Percentiles rank a stretch among this genome's conserved stretches.
Evolutionary conservation across 2,329 filamentous ascomycete species (phyloP).

Genomic region (Fusarium oxysporum): DNA sequence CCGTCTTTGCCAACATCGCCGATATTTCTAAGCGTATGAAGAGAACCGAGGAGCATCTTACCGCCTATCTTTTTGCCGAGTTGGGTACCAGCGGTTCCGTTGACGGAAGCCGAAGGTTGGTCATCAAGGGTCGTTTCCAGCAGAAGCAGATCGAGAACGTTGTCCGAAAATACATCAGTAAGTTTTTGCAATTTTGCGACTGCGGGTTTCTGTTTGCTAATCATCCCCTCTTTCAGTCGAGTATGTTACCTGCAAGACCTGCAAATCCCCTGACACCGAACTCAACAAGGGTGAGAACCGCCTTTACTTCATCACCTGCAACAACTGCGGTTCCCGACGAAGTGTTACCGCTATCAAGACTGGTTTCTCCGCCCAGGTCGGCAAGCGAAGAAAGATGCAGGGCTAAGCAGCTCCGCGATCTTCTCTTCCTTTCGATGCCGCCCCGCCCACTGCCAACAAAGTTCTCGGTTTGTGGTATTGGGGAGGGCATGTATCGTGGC

Average conservation of each 20-base stretch:
- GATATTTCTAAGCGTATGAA: slow-evolving; percentile 99
- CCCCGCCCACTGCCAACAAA: slow-evolving; percentile 6
- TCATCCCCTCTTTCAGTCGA: slow-evolving; percentile 69
- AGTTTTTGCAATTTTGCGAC: slow-evolving; percentile 50
- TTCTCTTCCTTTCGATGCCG: slow-evolving; percentile 14
- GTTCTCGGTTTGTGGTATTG: slow-evolving; percentile 15
- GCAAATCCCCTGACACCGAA: slow-evolving; percentile 92
- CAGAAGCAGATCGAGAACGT: slow-evolving; percentile 99
- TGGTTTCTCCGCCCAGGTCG: slow-evolving; percentile 99
- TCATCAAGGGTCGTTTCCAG: slow-evolving; percentile 99
- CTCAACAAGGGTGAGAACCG: slow-evolving; percentile 99
- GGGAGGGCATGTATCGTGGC: slow-evolving; percentile 17
- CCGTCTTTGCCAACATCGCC: slow-evolving; percentile 98
- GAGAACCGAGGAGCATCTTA: slow-evolving; percentile 97
- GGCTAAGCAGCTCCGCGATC: slow-evolving; percentile 64
- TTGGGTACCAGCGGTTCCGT: slow-evolving; percentile 97
- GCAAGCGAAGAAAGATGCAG: slow-evolving; percentile 96
- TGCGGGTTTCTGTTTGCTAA: slow-evolving; percentile 44
- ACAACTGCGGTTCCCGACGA: slow-evolving; percentile 81
- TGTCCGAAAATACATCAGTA: slow-evolving; percentile 92
- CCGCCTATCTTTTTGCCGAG: slow-evolving; percentile 95
- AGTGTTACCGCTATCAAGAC: slow-evolving; percentile 99
- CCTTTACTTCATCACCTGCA: slow-evolving; percentile 98
- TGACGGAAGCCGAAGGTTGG: slow-evolving; percentile 89
- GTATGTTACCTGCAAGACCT: slow-evolving; percentile 99